A percentile compares a stretch with the other conserved stretches of the same genome.
phyloP scores from a whole-genome alignment of 1,284 basidiomycete genomes.

The Cystobasidium slooffiae region DNA sequence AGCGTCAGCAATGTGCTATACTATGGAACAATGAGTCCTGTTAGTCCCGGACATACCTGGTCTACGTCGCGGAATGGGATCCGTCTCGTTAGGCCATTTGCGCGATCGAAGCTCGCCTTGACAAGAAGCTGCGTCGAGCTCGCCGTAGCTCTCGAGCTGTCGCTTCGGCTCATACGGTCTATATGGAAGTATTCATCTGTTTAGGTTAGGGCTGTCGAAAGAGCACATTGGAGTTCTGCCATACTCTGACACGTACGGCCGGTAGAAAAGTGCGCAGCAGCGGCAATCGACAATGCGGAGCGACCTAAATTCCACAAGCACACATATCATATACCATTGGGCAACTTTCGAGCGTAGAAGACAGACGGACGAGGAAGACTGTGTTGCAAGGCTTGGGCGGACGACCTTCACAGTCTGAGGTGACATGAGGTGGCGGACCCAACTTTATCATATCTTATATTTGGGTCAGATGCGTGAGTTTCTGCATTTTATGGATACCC shows the following conservation, averaged over 20 bases:
- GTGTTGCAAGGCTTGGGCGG: too few species aligned
- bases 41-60: neutral
- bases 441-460: too few species aligned
- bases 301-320: neutral
- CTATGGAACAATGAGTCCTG: neutral
- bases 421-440: too few species aligned
- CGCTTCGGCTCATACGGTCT: neutral
- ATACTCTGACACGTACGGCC: too few species aligned
- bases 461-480: too few species aligned
- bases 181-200: neutral
- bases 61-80: conserved; percentile 9
- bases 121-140: conserved; percentile 10
- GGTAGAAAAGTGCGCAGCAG: conserved; percentile 2
- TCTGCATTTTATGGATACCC: too few species aligned
- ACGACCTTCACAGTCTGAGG: too few species aligned
- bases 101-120: conserved; percentile 21
- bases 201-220: neutral
- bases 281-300: neutral
- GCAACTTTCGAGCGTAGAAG: too few species aligned
- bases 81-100: conserved; percentile 10
- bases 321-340: too few species aligned
- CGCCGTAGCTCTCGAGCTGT: neutral
- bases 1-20: neutral
- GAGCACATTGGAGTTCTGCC: neutral
- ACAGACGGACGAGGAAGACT: too few species aligned